A percentile compares a stretch with the other conserved stretches of the same genome.
Evolutionary conservation across 2,329 filamentous ascomycete species (phyloP).

Genomic region (Colletotrichum sidae): DNA sequence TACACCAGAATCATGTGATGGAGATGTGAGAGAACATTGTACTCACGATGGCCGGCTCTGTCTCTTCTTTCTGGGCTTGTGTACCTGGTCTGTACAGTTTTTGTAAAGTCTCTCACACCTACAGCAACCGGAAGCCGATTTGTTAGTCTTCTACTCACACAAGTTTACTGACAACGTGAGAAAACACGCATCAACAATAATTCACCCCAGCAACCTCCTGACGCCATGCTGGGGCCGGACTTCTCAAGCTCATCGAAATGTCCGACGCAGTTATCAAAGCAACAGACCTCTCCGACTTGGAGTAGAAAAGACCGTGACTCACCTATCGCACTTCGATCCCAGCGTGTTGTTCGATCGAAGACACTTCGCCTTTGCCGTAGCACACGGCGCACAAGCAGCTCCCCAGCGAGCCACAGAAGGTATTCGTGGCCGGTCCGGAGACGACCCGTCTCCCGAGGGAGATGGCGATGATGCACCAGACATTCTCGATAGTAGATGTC

Average conservation of each 20-base stretch:
- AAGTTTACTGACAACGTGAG: background rate
- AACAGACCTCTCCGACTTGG: background rate
- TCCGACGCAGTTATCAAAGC: background rate
- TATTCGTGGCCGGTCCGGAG: constrained; percentile 5
- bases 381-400: constrained; percentile 60
- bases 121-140: background rate
- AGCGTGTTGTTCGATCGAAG: constrained; percentile 52
- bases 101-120: constrained; percentile 63
- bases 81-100: constrained; percentile 59
- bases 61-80: constrained; percentile 63
- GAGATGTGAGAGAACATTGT: too few species aligned
- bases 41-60: constrained; percentile 63
- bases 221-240: constrained; percentile 1
- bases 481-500: background rate
- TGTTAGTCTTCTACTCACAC: background rate
- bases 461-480: constrained; percentile 4
- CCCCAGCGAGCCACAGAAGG: constrained; percentile 53
- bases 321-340: constrained; percentile 60
- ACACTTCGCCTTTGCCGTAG: constrained; percentile 63
- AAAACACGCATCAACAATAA: accelerated
- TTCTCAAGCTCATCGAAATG: constrained; percentile 3
- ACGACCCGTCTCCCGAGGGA: background rate
- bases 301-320: background rate
- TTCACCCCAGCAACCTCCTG: too few species aligned
- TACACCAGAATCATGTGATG: background rate